A percentile compares a stretch with the other conserved stretches of the same genome.
These are phyloP conservation scores for Rhodofomes roseus DNA, from an alignment of 1,284 basidiomycete species.

Conservation along the genomic window DNA sequence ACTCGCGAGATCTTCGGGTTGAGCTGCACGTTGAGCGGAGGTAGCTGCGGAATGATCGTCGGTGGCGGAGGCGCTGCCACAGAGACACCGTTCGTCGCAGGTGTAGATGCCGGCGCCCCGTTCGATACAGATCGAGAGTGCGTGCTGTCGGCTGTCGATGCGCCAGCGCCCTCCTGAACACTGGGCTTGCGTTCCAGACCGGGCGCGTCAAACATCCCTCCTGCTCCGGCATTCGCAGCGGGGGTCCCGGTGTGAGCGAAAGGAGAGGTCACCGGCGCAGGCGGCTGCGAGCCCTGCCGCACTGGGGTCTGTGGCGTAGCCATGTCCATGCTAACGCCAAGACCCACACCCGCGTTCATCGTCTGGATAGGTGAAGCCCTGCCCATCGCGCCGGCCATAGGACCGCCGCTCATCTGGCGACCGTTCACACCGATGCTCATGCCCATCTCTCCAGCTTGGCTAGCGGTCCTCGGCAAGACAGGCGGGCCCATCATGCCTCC, in stretches of 20 bases:
- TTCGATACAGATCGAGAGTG: neutral
- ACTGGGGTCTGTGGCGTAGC: constrained; percentile 15
- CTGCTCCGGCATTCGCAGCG: neutral
- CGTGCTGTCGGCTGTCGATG: neutral
- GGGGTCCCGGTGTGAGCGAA: constrained; percentile 12
- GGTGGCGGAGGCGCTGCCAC: constrained; percentile 8
- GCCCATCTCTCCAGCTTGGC: neutral
- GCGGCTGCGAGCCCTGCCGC: constrained; percentile 24
- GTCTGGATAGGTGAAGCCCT: neutral
- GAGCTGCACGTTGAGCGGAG: constrained; percentile 34
- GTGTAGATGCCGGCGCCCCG: neutral
- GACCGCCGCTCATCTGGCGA: constrained; percentile 6
- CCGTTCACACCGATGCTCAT: neutral
- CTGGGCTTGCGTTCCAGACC: neutral
- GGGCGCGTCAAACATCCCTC: neutral
- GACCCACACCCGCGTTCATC: neutral
- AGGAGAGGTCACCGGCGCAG: constrained; percentile 12
- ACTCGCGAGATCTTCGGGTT: constrained; percentile 65
- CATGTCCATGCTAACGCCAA: constrained; percentile 1
- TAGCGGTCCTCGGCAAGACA: constrained; percentile 13
- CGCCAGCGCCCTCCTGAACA: neutral
- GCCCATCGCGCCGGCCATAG: neutral
- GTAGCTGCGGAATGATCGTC: constrained; percentile 23
- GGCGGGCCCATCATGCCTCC: constrained; percentile 27
- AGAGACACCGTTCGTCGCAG: constrained; percentile 3